Evolutionary conservation across 345 rosid genomes (phyloP).

Genomic region (Cardamine chenopodiifolia): DNA sequence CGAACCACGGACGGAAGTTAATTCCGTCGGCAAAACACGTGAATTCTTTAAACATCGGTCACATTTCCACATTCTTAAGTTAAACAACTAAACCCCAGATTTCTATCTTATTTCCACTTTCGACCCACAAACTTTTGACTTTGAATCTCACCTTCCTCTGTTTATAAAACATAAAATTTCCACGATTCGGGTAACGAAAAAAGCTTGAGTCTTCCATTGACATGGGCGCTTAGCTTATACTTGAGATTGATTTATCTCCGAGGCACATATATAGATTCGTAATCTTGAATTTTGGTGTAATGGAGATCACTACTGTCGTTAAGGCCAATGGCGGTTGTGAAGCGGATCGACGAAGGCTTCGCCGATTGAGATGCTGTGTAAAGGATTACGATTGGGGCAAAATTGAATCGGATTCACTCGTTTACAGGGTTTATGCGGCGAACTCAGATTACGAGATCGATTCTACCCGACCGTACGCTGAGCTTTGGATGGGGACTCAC

Average conservation of each 20-base stretch:
- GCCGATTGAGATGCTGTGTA: slow-evolving; percentile 68
- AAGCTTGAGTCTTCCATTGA: slow-evolving; percentile 23
- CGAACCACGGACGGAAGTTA: slow-evolving; percentile 37
- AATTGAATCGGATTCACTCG: slow-evolving; percentile 64
- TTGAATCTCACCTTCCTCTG: slow-evolving; percentile 29
- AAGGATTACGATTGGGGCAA: slow-evolving; percentile 91
- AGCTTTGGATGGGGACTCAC: slow-evolving; percentile 81
- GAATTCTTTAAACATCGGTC: slow-evolving; percentile 22
- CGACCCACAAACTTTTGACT: background rate
- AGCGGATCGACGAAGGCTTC: slow-evolving; percentile 39
- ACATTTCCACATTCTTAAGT: slow-evolving; percentile 24
- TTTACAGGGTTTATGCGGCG: slow-evolving; percentile 62
- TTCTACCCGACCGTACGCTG: slow-evolving; percentile 63
- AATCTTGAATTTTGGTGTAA: slow-evolving; percentile 4
- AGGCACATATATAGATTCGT: slow-evolving; percentile 4
- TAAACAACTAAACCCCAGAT: slow-evolving; percentile 32
- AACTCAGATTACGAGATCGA: slow-evolving; percentile 58
- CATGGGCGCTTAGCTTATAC: slow-evolving; percentile 37
- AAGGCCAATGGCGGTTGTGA: slow-evolving; percentile 42
- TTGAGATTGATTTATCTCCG: slow-evolving; percentile 6
- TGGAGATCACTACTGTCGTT: slow-evolving; percentile 39
- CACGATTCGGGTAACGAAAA: slow-evolving; percentile 33
- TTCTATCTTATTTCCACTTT: background rate
- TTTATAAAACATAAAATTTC: slow-evolving; percentile 24
- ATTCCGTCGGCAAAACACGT: slow-evolving; percentile 43